phyloP scores from a whole-genome alignment of 805 yeast genomes.

The Metschnikowia vanudenii region DNA sequence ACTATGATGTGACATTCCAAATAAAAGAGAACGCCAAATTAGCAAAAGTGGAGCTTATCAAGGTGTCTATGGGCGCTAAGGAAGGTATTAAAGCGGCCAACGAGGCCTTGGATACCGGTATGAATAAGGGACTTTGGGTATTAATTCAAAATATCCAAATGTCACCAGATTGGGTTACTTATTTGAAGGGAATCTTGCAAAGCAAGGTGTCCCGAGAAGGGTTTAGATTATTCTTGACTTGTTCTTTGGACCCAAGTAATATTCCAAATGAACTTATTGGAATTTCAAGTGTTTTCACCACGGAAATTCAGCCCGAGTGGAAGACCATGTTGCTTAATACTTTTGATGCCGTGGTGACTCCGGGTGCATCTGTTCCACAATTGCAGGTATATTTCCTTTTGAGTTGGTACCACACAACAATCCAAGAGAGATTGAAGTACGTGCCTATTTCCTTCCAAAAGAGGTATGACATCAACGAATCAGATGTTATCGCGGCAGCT shows the following conservation, averaged over 20 bases:
- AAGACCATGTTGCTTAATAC: constrained; percentile 45
- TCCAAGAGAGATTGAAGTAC: constrained; percentile 58
- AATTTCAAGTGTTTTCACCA: constrained; percentile 52
- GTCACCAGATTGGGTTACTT: constrained; percentile 61
- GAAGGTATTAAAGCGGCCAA: constrained; percentile 64
- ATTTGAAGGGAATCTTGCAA: constrained; percentile 48
- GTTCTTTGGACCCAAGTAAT: constrained; percentile 41
- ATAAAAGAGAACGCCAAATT: constrained; percentile 46
- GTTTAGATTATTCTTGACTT: constrained; percentile 66
- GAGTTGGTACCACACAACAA: constrained; percentile 68
- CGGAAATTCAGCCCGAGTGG: constrained; percentile 65
- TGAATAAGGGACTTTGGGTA: constrained; percentile 63
- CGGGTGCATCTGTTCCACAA: neutral
- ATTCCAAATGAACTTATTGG: constrained; percentile 59
- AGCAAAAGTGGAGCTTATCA: constrained; percentile 26
- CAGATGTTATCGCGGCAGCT: constrained; percentile 59
- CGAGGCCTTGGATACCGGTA: constrained; percentile 46
- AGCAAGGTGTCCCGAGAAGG: constrained; percentile 22
- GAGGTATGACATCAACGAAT: constrained; percentile 66
- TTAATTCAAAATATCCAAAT: constrained; percentile 79
- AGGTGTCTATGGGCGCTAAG: constrained; percentile 70
- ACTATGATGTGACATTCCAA: constrained; percentile 63
- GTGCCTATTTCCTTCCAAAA: constrained; percentile 63
- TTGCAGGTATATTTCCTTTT: constrained; percentile 50
- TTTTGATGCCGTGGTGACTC: constrained; percentile 20